Base-by-base conservation (phyloP, 192 early-diverging fungal species). In the Dissophora globulifera region DNA sequence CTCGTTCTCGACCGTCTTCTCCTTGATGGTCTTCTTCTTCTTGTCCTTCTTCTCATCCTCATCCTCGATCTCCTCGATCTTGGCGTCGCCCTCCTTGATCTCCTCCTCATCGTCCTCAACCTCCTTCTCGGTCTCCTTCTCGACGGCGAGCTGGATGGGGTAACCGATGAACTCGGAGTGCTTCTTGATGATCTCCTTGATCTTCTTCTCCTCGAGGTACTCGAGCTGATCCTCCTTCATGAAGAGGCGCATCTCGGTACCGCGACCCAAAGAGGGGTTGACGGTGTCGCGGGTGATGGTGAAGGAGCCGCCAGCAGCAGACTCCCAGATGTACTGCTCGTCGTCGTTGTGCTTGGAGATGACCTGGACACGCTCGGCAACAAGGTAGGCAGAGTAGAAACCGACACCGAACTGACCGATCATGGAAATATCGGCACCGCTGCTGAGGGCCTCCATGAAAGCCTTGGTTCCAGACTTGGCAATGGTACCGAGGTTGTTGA, bases 321-420 rank as follows among this genome's bases (percentile, higher is more conserved):
- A 95, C 68, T 93, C 93, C 94, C 94, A 96, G 63, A 96, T 91
- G 89, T 96, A 95, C 71, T 96, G 94, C 83, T 95, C 93, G 72
- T 96, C 95, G 81, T 96, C 94, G 76, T 96, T 96, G 90, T 96
- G 91, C 90, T 96, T 96, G 83, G 94, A 94, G 85, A 95, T 92
- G 62, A 96, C 90, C 78, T 92, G 84, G 27, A 99, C 98, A 84
- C 91, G 91, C 84, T 99, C 98, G 70, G 95, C 97, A 69, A 98
- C 95, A 66, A 99, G 88, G 92, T 97, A 99, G 58, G 97, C 96
- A 67, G 96, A 97, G 93, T 98, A 99, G 95, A 99, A 98, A 89
- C 98, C 98, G 58, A 99, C 98, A 95, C 98, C 98, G 82, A 99
- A 99, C 84, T 98, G 96, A 82, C 96, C 98, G 84, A 99, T 98